These are phyloP conservation scores for Metarhizium humberi DNA, from an alignment of 2,329 filamentous ascomycete genomes.

Conservation along the genomic window DNA sequence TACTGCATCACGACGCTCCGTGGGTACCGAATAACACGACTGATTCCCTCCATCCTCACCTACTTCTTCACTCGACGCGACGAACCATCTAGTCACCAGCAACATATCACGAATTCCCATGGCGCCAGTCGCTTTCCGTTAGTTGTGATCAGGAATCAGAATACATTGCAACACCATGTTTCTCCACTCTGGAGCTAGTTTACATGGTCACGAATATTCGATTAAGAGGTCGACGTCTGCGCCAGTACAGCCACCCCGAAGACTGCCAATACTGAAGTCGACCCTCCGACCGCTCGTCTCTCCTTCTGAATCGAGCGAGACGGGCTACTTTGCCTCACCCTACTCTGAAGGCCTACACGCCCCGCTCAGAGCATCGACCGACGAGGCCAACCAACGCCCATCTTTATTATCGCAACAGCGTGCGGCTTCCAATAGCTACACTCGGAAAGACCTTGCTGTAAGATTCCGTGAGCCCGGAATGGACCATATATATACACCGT, in stretches of 20 bases:
- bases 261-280: conserved; percentile 32
- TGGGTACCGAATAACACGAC: not conserved
- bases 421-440: conserved; percentile 29
- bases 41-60: not conserved
- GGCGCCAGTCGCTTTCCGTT: not conserved
- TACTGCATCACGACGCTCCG: not conserved
- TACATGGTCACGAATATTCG: conserved; percentile 53
- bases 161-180: conserved; percentile 33
- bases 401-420: conserved; percentile 13
- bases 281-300: conserved; percentile 27
- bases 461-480: conserved; percentile 33
- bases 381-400: not conserved
- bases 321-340: conserved; percentile 5
- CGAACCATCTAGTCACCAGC: not conserved
- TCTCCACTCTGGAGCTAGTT: conserved; percentile 47
- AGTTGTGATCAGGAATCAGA: not conserved
- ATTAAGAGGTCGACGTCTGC: conserved; percentile 20
- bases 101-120: not conserved
- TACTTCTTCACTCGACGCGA: not conserved
- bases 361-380: conserved; percentile 1
- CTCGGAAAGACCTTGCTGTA: conserved; percentile 32
- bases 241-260: conserved; percentile 22
- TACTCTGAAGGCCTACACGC: not conserved
- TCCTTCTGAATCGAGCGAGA: conserved; percentile 12
- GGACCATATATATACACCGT: conserved; percentile 15